Percentiles rank a stretch among this genome's conserved stretches.
phyloP scores from a whole-genome alignment of 1,284 basidiomycete species.

The Exobasidium rhododendri region DNA sequence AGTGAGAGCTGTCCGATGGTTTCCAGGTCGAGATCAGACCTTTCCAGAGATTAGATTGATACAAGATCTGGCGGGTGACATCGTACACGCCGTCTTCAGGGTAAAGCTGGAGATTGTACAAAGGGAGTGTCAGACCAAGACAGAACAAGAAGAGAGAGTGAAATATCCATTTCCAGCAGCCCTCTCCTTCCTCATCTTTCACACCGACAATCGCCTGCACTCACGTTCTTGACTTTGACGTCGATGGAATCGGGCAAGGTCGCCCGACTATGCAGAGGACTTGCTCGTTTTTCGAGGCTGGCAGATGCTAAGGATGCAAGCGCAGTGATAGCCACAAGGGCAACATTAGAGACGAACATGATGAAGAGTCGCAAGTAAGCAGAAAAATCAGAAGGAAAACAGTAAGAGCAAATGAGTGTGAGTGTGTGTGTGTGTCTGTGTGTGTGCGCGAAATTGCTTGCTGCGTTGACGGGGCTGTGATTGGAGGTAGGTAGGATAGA shows the following conservation, averaged over 20 bases:
- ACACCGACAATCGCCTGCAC: no score
- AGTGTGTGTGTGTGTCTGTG: no score
- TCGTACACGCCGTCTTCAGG: slow-evolving; percentile 49
- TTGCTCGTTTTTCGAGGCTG: not conserved
- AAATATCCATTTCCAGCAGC: no score
- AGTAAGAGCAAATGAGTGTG: no score
- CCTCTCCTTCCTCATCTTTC: no score
- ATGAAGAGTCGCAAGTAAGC: no score
- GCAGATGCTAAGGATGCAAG: not conserved
- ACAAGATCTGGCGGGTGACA: slow-evolving; percentile 34
- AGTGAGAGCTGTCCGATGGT: slow-evolving; percentile 25
- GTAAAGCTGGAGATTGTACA: slow-evolving; percentile 8
- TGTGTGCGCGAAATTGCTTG: no score
- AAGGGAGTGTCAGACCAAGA: slow-evolving; percentile 13
- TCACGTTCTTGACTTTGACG: slow-evolving; percentile 34
- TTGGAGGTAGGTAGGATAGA: no score
- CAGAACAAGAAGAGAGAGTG: not conserved
- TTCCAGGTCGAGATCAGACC: slow-evolving; percentile 38
- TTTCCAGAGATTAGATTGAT: slow-evolving; percentile 51
- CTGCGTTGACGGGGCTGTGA: no score
- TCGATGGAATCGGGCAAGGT: slow-evolving; percentile 30
- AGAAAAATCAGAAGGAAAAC: no score
- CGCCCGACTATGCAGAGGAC: not conserved
- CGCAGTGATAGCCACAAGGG: not conserved
- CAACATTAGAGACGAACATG: not conserved